Percentiles rank a stretch among this genome's conserved stretches.
Evolutionary conservation across 179 eudicot genomes (phyloP).

Genomic region (Spinacia oleracea): DNA sequence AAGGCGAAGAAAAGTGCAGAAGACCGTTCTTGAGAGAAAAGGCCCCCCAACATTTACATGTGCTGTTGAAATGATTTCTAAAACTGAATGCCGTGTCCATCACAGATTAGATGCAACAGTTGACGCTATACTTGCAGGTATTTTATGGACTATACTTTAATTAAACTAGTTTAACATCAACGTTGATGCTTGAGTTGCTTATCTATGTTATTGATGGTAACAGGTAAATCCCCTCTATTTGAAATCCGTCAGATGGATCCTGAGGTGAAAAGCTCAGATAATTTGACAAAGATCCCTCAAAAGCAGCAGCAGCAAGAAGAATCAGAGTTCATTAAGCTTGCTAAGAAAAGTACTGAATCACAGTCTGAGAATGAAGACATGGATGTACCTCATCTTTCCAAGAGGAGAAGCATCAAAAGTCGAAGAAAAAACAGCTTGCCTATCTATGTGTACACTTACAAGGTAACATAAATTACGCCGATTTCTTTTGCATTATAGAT

Average conservation of each 20-base stretch:
- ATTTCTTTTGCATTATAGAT: neutral
- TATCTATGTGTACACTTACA: constrained; percentile 61
- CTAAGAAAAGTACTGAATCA: constrained; percentile 31
- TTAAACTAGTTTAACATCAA: constrained; percentile 2
- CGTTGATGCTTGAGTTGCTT: neutral
- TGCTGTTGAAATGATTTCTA: constrained; percentile 92
- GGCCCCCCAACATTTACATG: constrained; percentile 92
- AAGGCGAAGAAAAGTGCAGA: constrained; percentile 94
- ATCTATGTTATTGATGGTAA: neutral
- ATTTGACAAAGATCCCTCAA: constrained; percentile 33
- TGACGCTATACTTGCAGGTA: constrained; percentile 93
- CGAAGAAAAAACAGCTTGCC: constrained; percentile 44
- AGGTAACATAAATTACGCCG: constrained; percentile 30
- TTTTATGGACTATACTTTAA: constrained; percentile 7
- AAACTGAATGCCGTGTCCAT: constrained; percentile 89
- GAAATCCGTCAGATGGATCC: constrained; percentile 66
- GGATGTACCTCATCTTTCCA: constrained; percentile 26
- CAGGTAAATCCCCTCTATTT: constrained; percentile 73
- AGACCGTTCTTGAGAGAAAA: constrained; percentile 97
- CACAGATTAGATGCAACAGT: constrained; percentile 88
- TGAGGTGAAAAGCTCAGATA: constrained; percentile 42
- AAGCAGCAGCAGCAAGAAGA: constrained; percentile 34
- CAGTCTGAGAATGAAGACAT: constrained; percentile 43
- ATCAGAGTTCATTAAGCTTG: constrained; percentile 34
- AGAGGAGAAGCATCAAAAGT: constrained; percentile 34